Percentiles rank a stretch among this genome's conserved stretches.
Conservation (phyloP, 441 rosid genomes). For the Croton setiger region DNA sequence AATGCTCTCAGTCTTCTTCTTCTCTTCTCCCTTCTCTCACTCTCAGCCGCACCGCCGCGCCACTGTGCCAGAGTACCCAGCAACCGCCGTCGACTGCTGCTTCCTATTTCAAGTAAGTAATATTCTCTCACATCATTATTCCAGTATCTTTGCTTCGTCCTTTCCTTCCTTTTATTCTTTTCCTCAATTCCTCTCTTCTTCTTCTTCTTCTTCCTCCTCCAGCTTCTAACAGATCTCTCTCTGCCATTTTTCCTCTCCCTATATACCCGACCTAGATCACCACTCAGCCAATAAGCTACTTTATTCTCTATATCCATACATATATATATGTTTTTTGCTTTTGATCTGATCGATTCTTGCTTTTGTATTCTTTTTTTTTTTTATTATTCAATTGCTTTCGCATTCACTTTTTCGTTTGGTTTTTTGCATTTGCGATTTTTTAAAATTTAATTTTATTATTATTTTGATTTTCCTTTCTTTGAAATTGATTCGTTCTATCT, state of each 20-base stretch:
- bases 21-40: no score
- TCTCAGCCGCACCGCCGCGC: no score
- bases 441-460: not conserved
- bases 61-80: no score
- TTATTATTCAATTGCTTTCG: not conserved
- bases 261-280: constrained; percentile 17
- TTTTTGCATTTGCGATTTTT: not conserved
- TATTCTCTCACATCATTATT: no score
- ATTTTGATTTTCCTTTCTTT: not conserved
- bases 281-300: constrained; percentile 21
- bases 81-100: no score
- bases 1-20: no score
- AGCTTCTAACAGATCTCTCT: constrained; percentile 2
- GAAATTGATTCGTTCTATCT: not conserved
- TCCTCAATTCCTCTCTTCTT: no score
- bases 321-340: not conserved
- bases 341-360: constrained; percentile 15
- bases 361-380: not conserved
- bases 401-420: not conserved
- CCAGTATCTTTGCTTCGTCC: constrained; percentile 4
- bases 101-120: no score
- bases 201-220: no score
- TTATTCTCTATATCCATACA: no score
- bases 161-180: not conserved
- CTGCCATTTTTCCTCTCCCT: not conserved